Conservation (phyloP, 176 grass and related monocot genomes). For the Carex littledalei region DNA sequence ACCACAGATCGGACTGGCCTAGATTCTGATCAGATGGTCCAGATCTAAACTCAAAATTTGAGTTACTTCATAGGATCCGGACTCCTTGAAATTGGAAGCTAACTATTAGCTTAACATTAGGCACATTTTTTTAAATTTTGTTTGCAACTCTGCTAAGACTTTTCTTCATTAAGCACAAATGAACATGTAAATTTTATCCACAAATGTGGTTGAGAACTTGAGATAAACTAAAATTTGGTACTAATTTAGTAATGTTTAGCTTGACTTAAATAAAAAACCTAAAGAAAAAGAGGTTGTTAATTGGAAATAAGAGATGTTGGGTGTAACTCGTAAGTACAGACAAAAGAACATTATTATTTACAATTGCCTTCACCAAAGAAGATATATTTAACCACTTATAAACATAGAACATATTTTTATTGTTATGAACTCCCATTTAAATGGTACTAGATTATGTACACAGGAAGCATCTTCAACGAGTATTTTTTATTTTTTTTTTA, state of each 20-base stretch:
- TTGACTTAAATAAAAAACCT: neutral
- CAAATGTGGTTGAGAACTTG: neutral
- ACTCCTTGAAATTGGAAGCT: too few species aligned
- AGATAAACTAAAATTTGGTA: neutral
- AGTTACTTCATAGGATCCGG: too few species aligned
- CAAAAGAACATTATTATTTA: neutral
- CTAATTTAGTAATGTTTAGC: neutral
- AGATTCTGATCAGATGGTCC: too few species aligned
- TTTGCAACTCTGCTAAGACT: neutral
- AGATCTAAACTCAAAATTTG: too few species aligned
- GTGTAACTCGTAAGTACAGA: neutral
- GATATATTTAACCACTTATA: neutral
- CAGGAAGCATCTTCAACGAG: neutral
- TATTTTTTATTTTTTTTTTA: slow-evolving; percentile 24
- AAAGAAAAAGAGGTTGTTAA: neutral
- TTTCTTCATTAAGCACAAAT: neutral
- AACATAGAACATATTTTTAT: neutral
- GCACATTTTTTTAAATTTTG: too few species aligned
- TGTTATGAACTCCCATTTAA: neutral
- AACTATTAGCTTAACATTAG: too few species aligned
- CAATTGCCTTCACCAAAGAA: neutral
- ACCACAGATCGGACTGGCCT: too few species aligned
- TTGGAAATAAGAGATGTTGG: slow-evolving; percentile 11
- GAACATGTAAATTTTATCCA: neutral
- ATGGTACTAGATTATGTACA: neutral